Evolutionary conservation across 1,284 basidiomycete genomes (phyloP).

Genomic region (Pascua guehoae): DNA sequence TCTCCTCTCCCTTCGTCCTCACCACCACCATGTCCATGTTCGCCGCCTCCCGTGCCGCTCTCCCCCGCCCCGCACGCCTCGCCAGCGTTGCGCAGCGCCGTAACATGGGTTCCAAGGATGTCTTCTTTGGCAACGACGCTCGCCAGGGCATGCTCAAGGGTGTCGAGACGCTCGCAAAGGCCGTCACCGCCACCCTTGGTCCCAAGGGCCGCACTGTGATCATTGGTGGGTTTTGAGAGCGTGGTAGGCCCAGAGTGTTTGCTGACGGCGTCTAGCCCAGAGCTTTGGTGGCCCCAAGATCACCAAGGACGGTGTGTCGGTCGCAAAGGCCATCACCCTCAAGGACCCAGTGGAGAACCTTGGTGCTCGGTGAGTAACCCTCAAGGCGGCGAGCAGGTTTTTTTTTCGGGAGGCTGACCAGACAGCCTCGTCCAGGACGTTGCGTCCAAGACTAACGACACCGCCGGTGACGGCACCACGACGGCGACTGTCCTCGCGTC

Average conservation of each 20-base stretch:
- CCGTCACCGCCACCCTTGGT: conserved; percentile 90
- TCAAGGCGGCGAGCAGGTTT: neutral
- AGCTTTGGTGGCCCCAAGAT: conserved; percentile 96
- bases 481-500: conserved; percentile 95
- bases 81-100: conserved; percentile 43
- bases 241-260: neutral
- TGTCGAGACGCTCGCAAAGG: conserved; percentile 93
- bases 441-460: conserved; percentile 93
- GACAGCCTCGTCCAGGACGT: conserved; percentile 87
- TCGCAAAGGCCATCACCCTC: conserved; percentile 89
- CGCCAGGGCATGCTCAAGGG: conserved; percentile 90
- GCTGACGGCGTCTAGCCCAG: conserved; percentile 54
- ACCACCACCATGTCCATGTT: conserved; percentile 22
- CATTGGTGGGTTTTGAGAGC: conserved; percentile 61
- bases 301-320: conserved; percentile 98
- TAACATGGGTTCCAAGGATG: conserved; percentile 80
- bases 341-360: conserved; percentile 99
- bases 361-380: conserved; percentile 73
- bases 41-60: conserved; percentile 40
- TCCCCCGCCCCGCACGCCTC: conserved; percentile 52
- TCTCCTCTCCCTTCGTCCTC: conserved; percentile 4
- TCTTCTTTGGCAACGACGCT: conserved; percentile 95
- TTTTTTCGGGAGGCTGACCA: neutral
- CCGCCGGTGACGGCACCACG: conserved; percentile 96
- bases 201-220: conserved; percentile 99